Evolutionary conservation across 495 filamentous ascomycete species (phyloP).

Genomic region (Cryomyces minteri): DNA sequence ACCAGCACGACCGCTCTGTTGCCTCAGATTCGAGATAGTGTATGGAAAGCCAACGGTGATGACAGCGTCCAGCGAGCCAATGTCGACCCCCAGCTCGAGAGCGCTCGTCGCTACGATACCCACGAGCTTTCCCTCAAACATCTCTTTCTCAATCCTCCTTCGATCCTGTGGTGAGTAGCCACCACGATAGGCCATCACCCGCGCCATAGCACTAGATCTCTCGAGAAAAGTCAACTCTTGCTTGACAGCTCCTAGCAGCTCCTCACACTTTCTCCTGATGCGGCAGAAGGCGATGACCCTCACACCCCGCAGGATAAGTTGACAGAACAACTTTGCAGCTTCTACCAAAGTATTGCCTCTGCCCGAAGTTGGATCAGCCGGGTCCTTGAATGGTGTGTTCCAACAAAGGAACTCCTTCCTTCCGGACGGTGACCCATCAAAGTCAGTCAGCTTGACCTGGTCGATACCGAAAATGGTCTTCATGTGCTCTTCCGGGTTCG

Average conservation of each 20-base stretch:
- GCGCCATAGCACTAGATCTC: conserved; percentile 48
- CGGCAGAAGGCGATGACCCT: conserved; percentile 89
- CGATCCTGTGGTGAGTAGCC: conserved; percentile 93
- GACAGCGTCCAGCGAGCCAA: conserved; percentile 87
- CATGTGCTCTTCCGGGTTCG: conserved; percentile 88
- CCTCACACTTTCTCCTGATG: conserved; percentile 74
- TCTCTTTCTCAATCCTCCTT: conserved; percentile 76
- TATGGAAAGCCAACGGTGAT: conserved; percentile 90
- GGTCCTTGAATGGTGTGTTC: conserved; percentile 94
- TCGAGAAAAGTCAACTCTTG: conserved; percentile 55
- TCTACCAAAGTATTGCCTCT: conserved; percentile 69
- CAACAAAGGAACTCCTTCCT: conserved; percentile 94
- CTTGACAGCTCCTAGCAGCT: conserved; percentile 62
- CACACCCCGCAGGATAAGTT: conserved; percentile 74
- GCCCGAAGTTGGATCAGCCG: conserved; percentile 67
- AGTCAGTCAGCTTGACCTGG: conserved; percentile 59
- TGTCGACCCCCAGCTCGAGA: conserved; percentile 86
- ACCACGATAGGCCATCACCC: conserved; percentile 91
- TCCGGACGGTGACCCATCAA: conserved; percentile 85
- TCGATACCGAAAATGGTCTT: conserved; percentile 82
- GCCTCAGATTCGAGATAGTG: conserved; percentile 80
- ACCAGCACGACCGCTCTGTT: conserved; percentile 88
- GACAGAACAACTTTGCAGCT: conserved; percentile 74
- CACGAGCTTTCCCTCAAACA: conserved; percentile 90
- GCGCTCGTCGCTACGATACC: conserved; percentile 91